Evolutionary conservation across 371 early-diverging fungal genomes (phyloP), one percentile per base, ranked within the genome.

Genomic region (Syncephalastrum sp.): DNA sequence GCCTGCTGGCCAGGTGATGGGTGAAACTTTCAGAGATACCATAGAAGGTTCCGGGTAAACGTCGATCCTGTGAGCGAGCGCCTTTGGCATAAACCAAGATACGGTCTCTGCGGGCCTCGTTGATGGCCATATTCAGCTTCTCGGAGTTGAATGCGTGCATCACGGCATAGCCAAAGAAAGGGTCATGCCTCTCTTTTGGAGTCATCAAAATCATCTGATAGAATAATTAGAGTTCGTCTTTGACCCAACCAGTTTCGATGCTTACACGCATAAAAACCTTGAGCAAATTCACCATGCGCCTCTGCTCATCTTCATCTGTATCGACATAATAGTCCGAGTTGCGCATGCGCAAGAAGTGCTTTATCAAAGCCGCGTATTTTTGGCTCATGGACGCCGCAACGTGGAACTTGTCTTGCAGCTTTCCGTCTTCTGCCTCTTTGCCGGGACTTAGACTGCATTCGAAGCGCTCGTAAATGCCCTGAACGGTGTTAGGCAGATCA

Each of bases 201-300:
- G 86, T 82, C 61, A 82, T 54, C 24, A 84, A 67, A 47, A 72
- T 67, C 81, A 83, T 82, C 79, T 84, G 60, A 15, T 29, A 21
- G 21, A 16, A 16, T 48, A 25, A 29, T 25, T 23, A 42, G 44
- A 45, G 24, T 5, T 43, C 16, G 42, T 17, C 29, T 10, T 16
- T 12, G 14, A 21, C 10, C 8, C 29, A 7, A 33, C 1, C 0
- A 38, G 23, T 38, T 29, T 14, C 17, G 46, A 33, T 41, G 29
- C 63, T 44, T 61, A 75, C 76, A 65, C 73, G 69, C 21, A 70
- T 60, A 33, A 72, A 57, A 5, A 56, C 53, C 43, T 68, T 62
- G 14, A 73, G 45, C 6, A 75, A 25, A 6, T 61, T 60, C 3
- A 54, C 15, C 4, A 43, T 45, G 50, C 61, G 58, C n/a, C 42